Evolutionary conservation across 169 alveolate genomes (phyloP).

Genomic region (Plasmodium ovale): DNA sequence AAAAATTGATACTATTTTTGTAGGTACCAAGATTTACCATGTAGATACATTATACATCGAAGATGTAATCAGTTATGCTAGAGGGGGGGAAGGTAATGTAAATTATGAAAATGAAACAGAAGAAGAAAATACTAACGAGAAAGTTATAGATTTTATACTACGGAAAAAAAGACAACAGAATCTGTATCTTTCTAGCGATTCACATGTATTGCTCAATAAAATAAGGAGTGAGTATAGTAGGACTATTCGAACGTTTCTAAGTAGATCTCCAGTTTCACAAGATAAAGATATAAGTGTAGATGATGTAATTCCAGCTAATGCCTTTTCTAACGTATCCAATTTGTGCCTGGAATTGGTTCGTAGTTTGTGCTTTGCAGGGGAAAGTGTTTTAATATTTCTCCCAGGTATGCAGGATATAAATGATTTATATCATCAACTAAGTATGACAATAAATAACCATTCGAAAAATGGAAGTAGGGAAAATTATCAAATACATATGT

Average conservation of each 20-base stretch:
- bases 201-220: conserved; percentile 21
- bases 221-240: conserved; percentile 42
- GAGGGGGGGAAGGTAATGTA: neutral
- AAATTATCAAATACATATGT: conserved; percentile 24
- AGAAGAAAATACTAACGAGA: neutral
- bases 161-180: conserved; percentile 19
- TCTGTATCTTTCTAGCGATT: conserved; percentile 4
- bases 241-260: conserved; percentile 11
- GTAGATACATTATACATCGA: conserved; percentile 45
- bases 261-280: neutral
- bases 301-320: conserved; percentile 51
- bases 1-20: conserved; percentile 13
- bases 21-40: conserved; percentile 38
- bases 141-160: conserved; percentile 38
- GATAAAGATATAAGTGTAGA: conserved; percentile 27
- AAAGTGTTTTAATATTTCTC: conserved; percentile 43
- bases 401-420: conserved; percentile 61
- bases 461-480: neutral
- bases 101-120: neutral
- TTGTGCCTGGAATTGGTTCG: conserved; percentile 35
- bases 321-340: conserved; percentile 24
- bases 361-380: conserved; percentile 40
- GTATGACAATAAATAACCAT: conserved; percentile 15
- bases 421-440: conserved; percentile 49
- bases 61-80: conserved; percentile 27